Evolutionary conservation across 1,139 yeast genomes (phyloP).

Genomic region (Hyphopichia wangnamkhiaoensis): DNA sequence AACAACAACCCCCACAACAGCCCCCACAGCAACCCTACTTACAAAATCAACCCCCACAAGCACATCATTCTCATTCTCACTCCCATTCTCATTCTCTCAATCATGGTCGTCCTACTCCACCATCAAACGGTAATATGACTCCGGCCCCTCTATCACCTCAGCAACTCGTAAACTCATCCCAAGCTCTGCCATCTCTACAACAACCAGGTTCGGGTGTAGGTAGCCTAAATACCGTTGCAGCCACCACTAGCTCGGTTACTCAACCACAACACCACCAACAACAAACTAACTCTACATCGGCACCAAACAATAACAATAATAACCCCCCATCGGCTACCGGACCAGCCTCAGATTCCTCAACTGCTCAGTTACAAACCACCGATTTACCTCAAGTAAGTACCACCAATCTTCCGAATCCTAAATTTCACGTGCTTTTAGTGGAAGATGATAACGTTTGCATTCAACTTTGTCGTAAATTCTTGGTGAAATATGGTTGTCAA

Average conservation of each 20-base stretch:
- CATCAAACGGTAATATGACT: constrained; percentile 8
- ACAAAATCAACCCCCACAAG: constrained; percentile 8
- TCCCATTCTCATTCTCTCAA: constrained; percentile 6
- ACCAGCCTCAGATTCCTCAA: constrained; percentile 6
- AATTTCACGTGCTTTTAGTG: constrained; percentile 73
- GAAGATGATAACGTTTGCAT: constrained; percentile 88
- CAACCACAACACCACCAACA: constrained; percentile 3
- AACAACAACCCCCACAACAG: constrained; percentile 5
- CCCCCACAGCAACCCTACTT: constrained; percentile 8
- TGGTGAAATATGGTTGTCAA: constrained; percentile 86
- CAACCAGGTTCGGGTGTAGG: neutral
- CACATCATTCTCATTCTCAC: constrained; percentile 8
- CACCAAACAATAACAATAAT: neutral
- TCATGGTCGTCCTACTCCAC: constrained; percentile 11
- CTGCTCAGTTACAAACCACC: constrained; percentile 5
- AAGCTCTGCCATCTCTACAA: constrained; percentile 3
- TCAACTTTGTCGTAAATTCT: constrained; percentile 72
- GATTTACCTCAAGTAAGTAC: constrained; percentile 19
- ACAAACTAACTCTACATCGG: neutral
- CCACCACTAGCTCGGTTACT: neutral
- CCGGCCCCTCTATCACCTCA: constrained; percentile 7
- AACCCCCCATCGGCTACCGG: neutral
- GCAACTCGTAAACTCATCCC: constrained; percentile 1
- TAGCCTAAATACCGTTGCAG: constrained; percentile 3
- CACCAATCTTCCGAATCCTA: constrained; percentile 40